Conservation (phyloP, 106 monocot species). For the Amphibolis antarctica region DNA sequence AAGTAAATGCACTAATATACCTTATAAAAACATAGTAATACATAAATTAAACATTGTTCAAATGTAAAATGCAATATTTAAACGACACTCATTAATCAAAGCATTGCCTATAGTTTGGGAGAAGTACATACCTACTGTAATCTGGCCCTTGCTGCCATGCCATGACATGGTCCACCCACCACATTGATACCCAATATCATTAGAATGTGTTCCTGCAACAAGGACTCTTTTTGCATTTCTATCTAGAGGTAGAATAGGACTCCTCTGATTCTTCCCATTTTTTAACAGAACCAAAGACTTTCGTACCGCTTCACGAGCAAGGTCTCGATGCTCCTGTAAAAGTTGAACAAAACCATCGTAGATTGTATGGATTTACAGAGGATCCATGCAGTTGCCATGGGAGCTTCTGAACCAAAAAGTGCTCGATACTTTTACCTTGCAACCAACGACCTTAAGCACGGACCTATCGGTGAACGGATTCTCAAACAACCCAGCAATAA, state of each 20-base stretch:
- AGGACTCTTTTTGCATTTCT: slow-evolving; percentile 69
- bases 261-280: slow-evolving; percentile 51
- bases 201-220: slow-evolving; percentile 66
- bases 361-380: background rate
- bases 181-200: slow-evolving; percentile 87
- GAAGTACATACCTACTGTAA: slow-evolving; percentile 38
- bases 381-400: background rate
- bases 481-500: slow-evolving; percentile 73
- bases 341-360: background rate
- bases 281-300: slow-evolving; percentile 75
- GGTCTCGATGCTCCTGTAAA: slow-evolving; percentile 50
- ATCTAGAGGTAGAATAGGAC: slow-evolving; percentile 59
- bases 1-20: no score
- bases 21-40: no score
- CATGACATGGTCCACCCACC: slow-evolving; percentile 86
- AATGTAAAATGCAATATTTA: background rate
- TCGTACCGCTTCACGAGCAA: slow-evolving; percentile 72
- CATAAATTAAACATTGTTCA: no score
- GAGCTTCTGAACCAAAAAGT: background rate
- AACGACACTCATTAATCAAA: background rate
- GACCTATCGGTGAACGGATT: slow-evolving; percentile 77
- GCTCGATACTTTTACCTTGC: slow-evolving; percentile 33
- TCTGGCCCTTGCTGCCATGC: slow-evolving; percentile 55
- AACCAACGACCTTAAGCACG: slow-evolving; percentile 44
- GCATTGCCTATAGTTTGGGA: background rate